These are phyloP conservation scores for Tetrapisispora iriomotensis DNA, from an alignment of 805 yeast species.

Conservation along the genomic window DNA sequence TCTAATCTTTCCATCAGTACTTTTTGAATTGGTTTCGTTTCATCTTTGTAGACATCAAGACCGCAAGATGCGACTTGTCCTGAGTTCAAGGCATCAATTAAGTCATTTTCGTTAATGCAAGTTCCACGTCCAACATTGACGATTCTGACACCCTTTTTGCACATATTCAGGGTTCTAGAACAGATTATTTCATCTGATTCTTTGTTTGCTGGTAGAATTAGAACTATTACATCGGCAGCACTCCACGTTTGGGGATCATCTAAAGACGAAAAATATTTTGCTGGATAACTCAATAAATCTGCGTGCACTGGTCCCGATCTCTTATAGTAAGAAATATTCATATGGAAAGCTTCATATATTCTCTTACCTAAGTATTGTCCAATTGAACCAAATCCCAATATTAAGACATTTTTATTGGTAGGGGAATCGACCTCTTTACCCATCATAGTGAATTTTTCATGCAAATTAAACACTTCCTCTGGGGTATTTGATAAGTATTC, in stretches of 20 bases:
- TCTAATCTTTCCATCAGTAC: slow-evolving; percentile 48
- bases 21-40: slow-evolving; percentile 41
- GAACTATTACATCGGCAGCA: slow-evolving; percentile 45
- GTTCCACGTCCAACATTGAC: slow-evolving; percentile 72
- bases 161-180: slow-evolving; percentile 34
- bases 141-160: slow-evolving; percentile 48
- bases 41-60: slow-evolving; percentile 60
- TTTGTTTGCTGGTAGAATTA: slow-evolving; percentile 58
- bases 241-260: slow-evolving; percentile 32
- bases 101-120: slow-evolving; percentile 56
- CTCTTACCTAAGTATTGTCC: slow-evolving; percentile 56
- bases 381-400: slow-evolving; percentile 70
- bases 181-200: slow-evolving; percentile 50
- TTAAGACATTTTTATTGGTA: slow-evolving; percentile 44
- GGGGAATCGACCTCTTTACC: slow-evolving; percentile 43
- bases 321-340: slow-evolving; percentile 55
- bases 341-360: slow-evolving; percentile 44
- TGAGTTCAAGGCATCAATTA: slow-evolving; percentile 47
- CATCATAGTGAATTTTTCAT: slow-evolving; percentile 37
- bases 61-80: slow-evolving; percentile 62
- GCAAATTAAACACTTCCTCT: slow-evolving; percentile 22
- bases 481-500: background rate
- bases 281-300: slow-evolving; percentile 37
- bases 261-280: slow-evolving; percentile 37
- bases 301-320: slow-evolving; percentile 34